Evolutionary conservation across 805 yeast species (phyloP).

Genomic region (Candida ponderosae): DNA sequence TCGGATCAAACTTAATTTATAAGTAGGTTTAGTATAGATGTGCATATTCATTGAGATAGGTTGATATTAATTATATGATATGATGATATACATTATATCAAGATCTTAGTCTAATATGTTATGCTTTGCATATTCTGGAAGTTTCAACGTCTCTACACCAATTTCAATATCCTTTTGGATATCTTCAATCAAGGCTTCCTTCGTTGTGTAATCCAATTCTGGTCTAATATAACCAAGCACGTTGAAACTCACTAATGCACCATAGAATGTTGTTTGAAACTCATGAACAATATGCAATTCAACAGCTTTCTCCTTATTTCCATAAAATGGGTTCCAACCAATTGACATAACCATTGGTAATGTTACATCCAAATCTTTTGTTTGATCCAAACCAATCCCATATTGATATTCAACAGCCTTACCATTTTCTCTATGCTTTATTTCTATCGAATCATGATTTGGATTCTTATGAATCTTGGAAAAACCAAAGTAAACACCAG

Average conservation of each 20-base stretch:
- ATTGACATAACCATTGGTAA: slow-evolving; percentile 92
- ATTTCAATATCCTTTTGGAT: slow-evolving; percentile 72
- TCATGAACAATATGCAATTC: slow-evolving; percentile 81
- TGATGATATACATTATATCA: too few species aligned
- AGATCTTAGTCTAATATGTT: too few species aligned
- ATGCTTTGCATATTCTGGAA: slow-evolving; percentile 31
- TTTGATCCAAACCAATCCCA: slow-evolving; percentile 40
- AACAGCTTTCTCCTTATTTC: slow-evolving; percentile 73
- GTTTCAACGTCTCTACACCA: slow-evolving; percentile 43
- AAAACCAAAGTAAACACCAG: slow-evolving; percentile 93
- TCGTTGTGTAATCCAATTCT: slow-evolving; percentile 76
- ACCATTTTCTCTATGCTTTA: slow-evolving; percentile 27
- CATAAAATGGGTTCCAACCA: slow-evolving; percentile 93
- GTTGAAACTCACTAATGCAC: slow-evolving; percentile 61
- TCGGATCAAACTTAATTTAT: too few species aligned
- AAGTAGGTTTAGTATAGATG: too few species aligned
- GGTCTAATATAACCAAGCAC: slow-evolving; percentile 89
- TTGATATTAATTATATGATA: too few species aligned
- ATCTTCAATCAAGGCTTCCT: slow-evolving; percentile 79
- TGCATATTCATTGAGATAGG: too few species aligned
- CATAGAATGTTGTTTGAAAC: slow-evolving; percentile 67
- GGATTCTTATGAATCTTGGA: slow-evolving; percentile 27
- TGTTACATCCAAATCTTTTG: slow-evolving; percentile 33
- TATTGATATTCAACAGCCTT: slow-evolving; percentile 47
- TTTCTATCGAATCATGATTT: slow-evolving; percentile 8